Percentiles rank a stretch among this genome's conserved stretches.
Conservation (phyloP, 345 rosid genomes). For the Murraya paniculata region DNA sequence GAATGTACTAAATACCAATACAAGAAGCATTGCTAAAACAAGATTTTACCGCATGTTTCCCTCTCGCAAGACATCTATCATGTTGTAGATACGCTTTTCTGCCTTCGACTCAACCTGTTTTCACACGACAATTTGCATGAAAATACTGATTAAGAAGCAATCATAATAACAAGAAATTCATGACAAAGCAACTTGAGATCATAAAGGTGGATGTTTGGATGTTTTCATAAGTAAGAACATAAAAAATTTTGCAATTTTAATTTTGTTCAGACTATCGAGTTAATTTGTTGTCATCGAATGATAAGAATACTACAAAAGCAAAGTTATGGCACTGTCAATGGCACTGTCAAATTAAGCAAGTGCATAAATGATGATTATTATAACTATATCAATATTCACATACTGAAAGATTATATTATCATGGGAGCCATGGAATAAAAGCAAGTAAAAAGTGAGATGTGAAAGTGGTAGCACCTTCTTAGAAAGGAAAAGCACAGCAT, state of each 20-base stretch:
- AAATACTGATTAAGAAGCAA: not conserved
- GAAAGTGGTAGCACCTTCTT: conserved; percentile 58
- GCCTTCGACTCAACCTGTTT: conserved; percentile 64
- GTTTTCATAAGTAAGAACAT: not conserved
- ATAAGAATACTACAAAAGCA: not conserved
- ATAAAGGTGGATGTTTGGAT: not conserved
- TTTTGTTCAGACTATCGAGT: not conserved
- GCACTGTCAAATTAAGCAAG: not conserved
- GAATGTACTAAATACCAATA: not conserved
- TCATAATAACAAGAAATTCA: not conserved
- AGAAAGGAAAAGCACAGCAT: conserved; percentile 82
- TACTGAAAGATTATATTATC: not conserved
- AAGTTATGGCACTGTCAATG: not conserved
- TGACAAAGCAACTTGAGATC: not conserved
- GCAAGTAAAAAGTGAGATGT: not conserved
- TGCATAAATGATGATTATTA: not conserved
- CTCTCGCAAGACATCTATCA: conserved; percentile 83
- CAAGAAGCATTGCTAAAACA: not conserved
- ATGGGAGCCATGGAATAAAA: not conserved
- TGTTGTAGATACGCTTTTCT: conserved; percentile 68
- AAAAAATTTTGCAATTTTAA: not conserved
- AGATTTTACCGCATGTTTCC: conserved; percentile 65
- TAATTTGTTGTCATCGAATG: not conserved
- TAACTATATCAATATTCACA: not conserved
- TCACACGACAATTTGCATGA: not conserved